Percentiles rank a stretch among this genome's conserved stretches.
Conservation (phyloP, 805 yeast genomes). For the Yarrowia sp. region DNA sequence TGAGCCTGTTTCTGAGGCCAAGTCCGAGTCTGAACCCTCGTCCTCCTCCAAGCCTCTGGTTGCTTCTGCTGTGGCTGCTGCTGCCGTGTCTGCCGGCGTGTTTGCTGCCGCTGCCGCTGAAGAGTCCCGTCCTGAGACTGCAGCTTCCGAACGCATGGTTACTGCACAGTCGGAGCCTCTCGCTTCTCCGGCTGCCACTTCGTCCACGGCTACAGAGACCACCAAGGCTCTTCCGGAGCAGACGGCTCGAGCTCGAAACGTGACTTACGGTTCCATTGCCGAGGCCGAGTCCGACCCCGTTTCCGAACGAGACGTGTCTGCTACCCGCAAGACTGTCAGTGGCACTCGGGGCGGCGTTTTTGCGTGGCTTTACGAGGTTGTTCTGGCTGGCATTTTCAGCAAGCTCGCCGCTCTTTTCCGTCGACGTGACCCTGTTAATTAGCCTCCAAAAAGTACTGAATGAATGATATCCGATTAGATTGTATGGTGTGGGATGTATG, state of each 20-base stretch:
- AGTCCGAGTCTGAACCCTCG: not conserved
- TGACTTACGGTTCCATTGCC: not conserved
- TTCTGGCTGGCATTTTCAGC: not conserved
- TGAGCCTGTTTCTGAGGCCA: not conserved
- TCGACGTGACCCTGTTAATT: not conserved
- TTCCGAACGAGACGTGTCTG: not conserved
- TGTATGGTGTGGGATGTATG: not conserved
- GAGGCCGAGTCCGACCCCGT: not conserved
- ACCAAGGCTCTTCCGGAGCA: not conserved
- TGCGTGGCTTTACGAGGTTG: slow-evolving; percentile 6
- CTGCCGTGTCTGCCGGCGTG: not conserved
- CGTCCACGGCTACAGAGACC: not conserved
- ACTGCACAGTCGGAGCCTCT: not conserved
- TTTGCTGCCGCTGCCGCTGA: not conserved
- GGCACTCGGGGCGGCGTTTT: slow-evolving; percentile 1
- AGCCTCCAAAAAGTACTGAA: not conserved
- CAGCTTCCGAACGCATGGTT: not conserved
- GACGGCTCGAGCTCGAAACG: not conserved
- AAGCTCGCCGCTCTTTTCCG: not conserved
- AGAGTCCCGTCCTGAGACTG: not conserved
- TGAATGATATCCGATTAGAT: not conserved
- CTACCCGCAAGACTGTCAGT: not conserved
- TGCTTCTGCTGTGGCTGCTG: not conserved
- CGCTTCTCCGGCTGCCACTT: not conserved
- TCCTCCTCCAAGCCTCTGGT: not conserved